These are phyloP conservation scores for Mycena capillaripes DNA, from an alignment of 768 basidiomycete genomes.

Conservation along the genomic window DNA sequence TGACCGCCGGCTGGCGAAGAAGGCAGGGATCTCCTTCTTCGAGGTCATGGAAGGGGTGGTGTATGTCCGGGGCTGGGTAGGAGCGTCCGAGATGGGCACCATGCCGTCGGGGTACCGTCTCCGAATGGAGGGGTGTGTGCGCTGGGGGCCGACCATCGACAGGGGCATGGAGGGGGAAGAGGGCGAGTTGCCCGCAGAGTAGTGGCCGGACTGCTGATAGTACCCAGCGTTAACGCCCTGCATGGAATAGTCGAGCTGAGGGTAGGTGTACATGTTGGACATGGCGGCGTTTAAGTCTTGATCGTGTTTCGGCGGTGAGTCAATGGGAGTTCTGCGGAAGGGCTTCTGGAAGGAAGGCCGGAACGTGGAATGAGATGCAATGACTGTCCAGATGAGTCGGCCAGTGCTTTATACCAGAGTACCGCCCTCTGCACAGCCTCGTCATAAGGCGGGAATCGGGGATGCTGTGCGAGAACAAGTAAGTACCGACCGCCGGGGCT, in stretches of 20 bases:
- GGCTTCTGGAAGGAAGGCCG: conserved; percentile 14
- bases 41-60: conserved; percentile 70
- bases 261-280: conserved; percentile 32
- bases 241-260: conserved; percentile 35
- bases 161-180: conserved; percentile 31
- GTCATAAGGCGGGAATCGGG: background rate
- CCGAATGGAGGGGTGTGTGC: conserved; percentile 31
- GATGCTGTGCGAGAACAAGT: conserved; percentile 5
- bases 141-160: conserved; percentile 28
- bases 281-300: conserved; percentile 31
- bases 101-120: conserved; percentile 33
- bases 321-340: conserved; percentile 12
- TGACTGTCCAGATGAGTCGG: conserved; percentile 30
- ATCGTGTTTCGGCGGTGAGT: conserved; percentile 32
- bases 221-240: conserved; percentile 26
- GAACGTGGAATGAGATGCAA: conserved; percentile 27
- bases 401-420: conserved; percentile 20
- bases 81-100: conserved; percentile 60
- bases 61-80: conserved; percentile 75
- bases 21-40: conserved; percentile 71
- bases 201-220: conserved; percentile 28
- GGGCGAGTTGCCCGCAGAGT: conserved; percentile 26
- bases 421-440: background rate
- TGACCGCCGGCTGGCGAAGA: conserved; percentile 66
- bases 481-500: background rate